Evolutionary conservation across 2,329 filamentous ascomycete species (phyloP).

Genomic region (Nemania sp.): DNA sequence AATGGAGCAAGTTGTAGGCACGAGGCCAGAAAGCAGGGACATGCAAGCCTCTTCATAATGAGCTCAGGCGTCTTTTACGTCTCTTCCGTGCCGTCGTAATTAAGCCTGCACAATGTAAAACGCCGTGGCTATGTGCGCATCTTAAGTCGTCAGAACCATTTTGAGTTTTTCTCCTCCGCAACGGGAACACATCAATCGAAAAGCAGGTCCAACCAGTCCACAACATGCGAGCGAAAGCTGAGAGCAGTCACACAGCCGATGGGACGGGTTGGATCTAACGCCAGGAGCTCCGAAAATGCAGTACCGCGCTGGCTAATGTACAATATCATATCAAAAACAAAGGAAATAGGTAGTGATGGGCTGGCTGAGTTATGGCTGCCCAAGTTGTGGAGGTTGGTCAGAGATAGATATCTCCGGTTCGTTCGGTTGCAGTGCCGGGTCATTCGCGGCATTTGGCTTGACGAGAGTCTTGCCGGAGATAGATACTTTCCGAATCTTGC

Average conservation of each 20-base stretch:
- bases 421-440: conserved; percentile 49
- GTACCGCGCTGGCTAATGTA: conserved; percentile 46
- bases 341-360: conserved; percentile 33
- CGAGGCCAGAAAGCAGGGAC: conserved; percentile 9
- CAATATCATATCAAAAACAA: conserved; percentile 39
- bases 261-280: conserved; percentile 34
- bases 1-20: background rate
- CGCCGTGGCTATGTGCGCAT: conserved; percentile 29
- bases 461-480: conserved; percentile 63
- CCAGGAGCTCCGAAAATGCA: conserved; percentile 40
- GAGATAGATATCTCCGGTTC: conserved; percentile 40
- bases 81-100: conserved; percentile 34
- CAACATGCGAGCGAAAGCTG: background rate
- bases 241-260: background rate
- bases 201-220: conserved; percentile 8
- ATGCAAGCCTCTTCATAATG: conserved; percentile 3
- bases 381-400: no score
- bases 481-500: conserved; percentile 60
- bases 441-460: conserved; percentile 64
- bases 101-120: conserved; percentile 25
- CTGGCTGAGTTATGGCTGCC: conserved; percentile 31
- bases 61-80: conserved; percentile 30
- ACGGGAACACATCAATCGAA: conserved; percentile 22
- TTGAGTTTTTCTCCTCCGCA: conserved; percentile 7
- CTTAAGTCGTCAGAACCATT: conserved; percentile 22